These are phyloP conservation scores for Chlamydomonas eustigma DNA, from an alignment of 139 green algal species.

Conservation along the genomic window DNA sequence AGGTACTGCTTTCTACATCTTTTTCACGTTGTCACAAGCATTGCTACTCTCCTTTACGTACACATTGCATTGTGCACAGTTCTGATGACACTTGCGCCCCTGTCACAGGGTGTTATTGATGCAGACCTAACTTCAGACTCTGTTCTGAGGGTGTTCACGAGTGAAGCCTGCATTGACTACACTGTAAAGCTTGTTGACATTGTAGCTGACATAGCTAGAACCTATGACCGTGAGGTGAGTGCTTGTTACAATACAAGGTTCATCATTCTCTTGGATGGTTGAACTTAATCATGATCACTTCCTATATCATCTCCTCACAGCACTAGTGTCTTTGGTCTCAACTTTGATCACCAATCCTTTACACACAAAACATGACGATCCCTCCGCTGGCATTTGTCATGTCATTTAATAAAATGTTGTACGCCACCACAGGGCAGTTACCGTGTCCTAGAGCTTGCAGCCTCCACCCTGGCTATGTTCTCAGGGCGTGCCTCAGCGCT, in stretches of 20 bases:
- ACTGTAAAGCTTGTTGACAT: conserved; percentile 13
- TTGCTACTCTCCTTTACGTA: background rate
- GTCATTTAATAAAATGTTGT: too few relatives aligned
- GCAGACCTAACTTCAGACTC: conserved; percentile 32
- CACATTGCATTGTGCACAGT: background rate
- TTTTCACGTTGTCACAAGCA: background rate
- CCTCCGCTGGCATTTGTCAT: too few relatives aligned
- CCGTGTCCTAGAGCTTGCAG: conserved; percentile 28
- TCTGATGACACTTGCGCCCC: background rate
- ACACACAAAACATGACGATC: background rate
- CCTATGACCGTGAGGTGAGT: background rate
- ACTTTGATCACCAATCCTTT: background rate
- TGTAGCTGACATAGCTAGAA: background rate
- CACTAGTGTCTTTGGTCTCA: background rate
- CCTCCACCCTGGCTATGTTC: conserved; percentile 32
- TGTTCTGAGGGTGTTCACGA: conserved; percentile 16
- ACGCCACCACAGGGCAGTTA: conserved; percentile 2
- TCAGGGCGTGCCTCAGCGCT: background rate
- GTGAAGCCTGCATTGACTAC: conserved; percentile 19
- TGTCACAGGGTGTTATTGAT: conserved; percentile 31
- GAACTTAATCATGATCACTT: background rate
- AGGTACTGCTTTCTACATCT: conserved; percentile 17
- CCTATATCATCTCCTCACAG: background rate
- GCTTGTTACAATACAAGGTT: background rate
- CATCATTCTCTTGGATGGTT: background rate